Conservation (phyloP, 2,329 filamentous ascomycete genomes). For the Alternaria gaisen region DNA sequence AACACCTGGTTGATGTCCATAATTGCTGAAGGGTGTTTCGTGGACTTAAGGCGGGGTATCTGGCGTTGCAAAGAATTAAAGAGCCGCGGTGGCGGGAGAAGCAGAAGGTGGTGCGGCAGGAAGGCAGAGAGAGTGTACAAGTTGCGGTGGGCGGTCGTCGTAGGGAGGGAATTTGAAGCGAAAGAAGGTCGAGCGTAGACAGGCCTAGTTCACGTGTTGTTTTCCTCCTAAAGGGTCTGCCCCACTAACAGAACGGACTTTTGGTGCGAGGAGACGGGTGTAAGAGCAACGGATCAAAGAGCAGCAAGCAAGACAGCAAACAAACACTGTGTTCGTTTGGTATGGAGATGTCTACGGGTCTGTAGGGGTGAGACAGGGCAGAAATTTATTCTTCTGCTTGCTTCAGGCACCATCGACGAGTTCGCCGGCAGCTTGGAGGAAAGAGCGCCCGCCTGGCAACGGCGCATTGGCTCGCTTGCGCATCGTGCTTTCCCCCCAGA, state of each 20-base stretch:
- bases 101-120: constrained; percentile 30
- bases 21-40: constrained; percentile 58
- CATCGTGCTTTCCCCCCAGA: constrained; percentile 32
- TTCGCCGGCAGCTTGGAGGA: constrained; percentile 9
- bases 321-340: constrained; percentile 8
- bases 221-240: constrained; percentile 40
- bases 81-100: constrained; percentile 29
- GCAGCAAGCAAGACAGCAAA: constrained; percentile 22
- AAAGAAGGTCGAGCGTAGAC: constrained; percentile 47
- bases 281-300: constrained; percentile 17
- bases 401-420: constrained; percentile 20
- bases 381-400: constrained; percentile 2
- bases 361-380: neutral
- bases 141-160: constrained; percentile 45
- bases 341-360: neutral
- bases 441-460: constrained; percentile 27
- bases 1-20: constrained; percentile 99
- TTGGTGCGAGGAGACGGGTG: constrained; percentile 21
- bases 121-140: constrained; percentile 28
- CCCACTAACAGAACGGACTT: constrained; percentile 37
- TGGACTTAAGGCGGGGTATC: constrained; percentile 37
- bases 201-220: constrained; percentile 51
- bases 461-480: constrained; percentile 38
- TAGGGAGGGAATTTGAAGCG: constrained; percentile 51
- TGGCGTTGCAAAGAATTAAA: constrained; percentile 23